Conservation (phyloP, 2,329 filamentous ascomycete species). For the Talaromyces sp. region DNA sequence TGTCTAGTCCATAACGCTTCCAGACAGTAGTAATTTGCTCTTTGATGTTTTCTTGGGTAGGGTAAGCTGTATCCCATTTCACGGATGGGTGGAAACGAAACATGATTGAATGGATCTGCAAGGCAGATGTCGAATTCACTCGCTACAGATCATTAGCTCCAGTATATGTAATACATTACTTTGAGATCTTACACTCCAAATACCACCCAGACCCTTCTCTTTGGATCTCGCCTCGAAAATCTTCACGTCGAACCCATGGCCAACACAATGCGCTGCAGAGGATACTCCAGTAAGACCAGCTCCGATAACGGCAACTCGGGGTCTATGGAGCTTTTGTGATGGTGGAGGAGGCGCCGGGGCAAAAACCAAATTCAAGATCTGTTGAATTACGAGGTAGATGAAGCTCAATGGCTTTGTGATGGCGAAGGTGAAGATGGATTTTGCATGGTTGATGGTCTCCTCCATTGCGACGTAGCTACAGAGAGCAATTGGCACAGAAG, state of each 20-base stretch:
- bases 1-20: slow-evolving; percentile 69
- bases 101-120: slow-evolving; percentile 84
- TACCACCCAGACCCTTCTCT: slow-evolving; percentile 66
- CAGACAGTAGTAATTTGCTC: slow-evolving; percentile 68
- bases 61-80: slow-evolving; percentile 72
- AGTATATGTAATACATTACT: not conserved
- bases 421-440: slow-evolving; percentile 14
- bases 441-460: not conserved
- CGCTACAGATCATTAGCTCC: slow-evolving; percentile 43
- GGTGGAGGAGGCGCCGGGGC: slow-evolving; percentile 67
- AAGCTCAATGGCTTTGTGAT: slow-evolving; percentile 26
- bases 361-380: slow-evolving; percentile 49
- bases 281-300: slow-evolving; percentile 73
- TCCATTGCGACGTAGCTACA: not conserved
- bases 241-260: slow-evolving; percentile 77
- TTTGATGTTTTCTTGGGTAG: slow-evolving; percentile 71
- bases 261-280: slow-evolving; percentile 75
- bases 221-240: slow-evolving; percentile 71
- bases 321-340: slow-evolving; percentile 51
- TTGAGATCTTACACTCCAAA: slow-evolving; percentile 64
- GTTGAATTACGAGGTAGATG: slow-evolving; percentile 31
- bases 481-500: not conserved
- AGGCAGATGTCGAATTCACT: slow-evolving; percentile 76
- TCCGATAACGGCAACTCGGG: slow-evolving; percentile 67
- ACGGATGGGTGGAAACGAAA: slow-evolving; percentile 83